Base-by-base conservation (phyloP, 2,329 filamentous ascomycete species). In the Endothia cerciana region DNA sequence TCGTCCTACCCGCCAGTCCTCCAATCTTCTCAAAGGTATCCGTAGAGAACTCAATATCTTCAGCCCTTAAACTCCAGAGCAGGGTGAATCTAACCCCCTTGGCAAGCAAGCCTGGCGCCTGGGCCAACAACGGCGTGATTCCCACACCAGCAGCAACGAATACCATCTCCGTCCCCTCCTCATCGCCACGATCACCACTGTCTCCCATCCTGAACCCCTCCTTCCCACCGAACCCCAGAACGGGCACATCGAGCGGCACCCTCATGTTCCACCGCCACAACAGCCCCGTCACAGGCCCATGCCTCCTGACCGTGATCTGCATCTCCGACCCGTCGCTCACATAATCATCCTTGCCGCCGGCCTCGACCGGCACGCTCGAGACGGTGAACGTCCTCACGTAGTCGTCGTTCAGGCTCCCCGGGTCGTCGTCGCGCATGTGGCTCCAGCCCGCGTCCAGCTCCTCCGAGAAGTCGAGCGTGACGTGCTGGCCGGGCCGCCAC, bases 351-450 rank as follows among this genome's bases (percentile, higher is more conserved):
- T n/a, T n/a, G n/a, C 62, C 58, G 10, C 8, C 40, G 2, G 15
- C 13, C 74, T 73, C 2, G 70, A 66, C 1, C 0, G 88, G 86
- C 1, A 80, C 76, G 2, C 85, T 91, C 1, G 90, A 91, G 0
- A 97, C 84, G 1, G 93, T 97, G 73, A 97, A 97, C 0, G 92
- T 96, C 36, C 93, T 82, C 4, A 95, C 81, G 68, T 87, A 94
- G 74, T 97, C 92, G 73, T 97, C 93, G 71, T 97, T 97, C 19
- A 97, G 75, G 71, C 88, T 91, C 69, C 84, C 83, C 5, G 93
- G 93, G 70, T 96, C 92, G 65, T 91, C 87, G 69, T 96, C 89
- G 2, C 88, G 82, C 93, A 97, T 97, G 74, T 97, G 93, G 59
- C 84, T 86, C 76, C 93, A 97, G 0, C 93, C 93, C 13, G 82